Percentiles rank a stretch among this genome's conserved stretches.
phyloP scores from a whole-genome alignment of 2,329 filamentous ascomycete species.

The Esteya vermicola region DNA sequence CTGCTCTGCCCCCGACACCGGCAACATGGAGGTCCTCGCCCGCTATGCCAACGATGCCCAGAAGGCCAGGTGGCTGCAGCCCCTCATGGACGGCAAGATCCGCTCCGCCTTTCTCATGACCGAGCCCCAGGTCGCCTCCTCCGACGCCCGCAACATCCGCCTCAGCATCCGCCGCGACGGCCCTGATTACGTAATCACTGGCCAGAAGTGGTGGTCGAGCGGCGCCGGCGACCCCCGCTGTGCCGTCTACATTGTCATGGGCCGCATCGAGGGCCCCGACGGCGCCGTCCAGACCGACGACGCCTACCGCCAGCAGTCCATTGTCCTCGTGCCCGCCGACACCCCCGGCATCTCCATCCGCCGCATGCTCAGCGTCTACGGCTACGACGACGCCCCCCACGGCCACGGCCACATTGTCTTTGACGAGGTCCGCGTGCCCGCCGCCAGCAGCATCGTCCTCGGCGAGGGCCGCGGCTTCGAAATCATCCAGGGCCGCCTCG shows the following conservation, averaged over 20 bases:
- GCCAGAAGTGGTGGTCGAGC: slow-evolving; percentile 98
- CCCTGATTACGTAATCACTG: slow-evolving; percentile 82
- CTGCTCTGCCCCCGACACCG: slow-evolving; percentile 81
- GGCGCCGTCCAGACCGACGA: slow-evolving; percentile 48
- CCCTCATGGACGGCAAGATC: slow-evolving; percentile 71
- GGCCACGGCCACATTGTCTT: slow-evolving; percentile 91
- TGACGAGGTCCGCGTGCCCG: slow-evolving; percentile 77
- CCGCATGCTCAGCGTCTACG: slow-evolving; percentile 87
- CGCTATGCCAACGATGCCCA: slow-evolving; percentile 80
- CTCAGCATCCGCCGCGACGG: slow-evolving; percentile 72
- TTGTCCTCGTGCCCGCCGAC: slow-evolving; percentile 71
- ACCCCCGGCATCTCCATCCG: slow-evolving; percentile 82
- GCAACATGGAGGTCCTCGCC: slow-evolving; percentile 90
- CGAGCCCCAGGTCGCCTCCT: slow-evolving; percentile 75
- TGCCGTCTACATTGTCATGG: slow-evolving; percentile 92
- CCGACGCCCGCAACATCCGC: slow-evolving; percentile 86
- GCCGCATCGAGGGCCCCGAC: slow-evolving; percentile 54
- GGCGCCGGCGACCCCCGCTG: slow-evolving; percentile 88
- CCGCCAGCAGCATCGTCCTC: slow-evolving; percentile 69
- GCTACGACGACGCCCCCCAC: slow-evolving; percentile 96
- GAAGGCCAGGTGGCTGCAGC: slow-evolving; percentile 71
- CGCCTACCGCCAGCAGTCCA: slow-evolving; percentile 81
- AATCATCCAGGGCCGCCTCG: slow-evolving; percentile 93
- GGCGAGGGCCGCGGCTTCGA: slow-evolving; percentile 93
- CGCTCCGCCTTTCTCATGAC: slow-evolving; percentile 90